Evolutionary conservation across 148 eudicot species (phyloP).

Genomic region (Rhododendron griersonianum): DNA sequence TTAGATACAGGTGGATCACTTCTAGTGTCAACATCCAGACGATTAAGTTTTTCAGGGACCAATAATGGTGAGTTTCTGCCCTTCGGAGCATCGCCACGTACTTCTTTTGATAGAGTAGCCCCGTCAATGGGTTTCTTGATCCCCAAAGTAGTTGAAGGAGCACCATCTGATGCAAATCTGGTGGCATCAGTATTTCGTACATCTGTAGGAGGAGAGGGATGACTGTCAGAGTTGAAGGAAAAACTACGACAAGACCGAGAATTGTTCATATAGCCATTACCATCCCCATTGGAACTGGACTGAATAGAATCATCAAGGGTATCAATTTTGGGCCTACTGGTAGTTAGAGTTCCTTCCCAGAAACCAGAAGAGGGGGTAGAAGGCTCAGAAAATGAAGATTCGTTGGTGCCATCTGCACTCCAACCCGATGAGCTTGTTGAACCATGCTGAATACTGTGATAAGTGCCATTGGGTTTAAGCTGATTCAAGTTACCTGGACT

Average conservation of each 20-base stretch:
- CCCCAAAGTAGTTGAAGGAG: constrained; percentile 17
- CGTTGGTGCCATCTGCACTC: constrained; percentile 29
- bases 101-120: constrained; percentile 21
- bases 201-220: constrained; percentile 14
- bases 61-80: constrained; percentile 17
- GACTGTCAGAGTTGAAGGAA: constrained; percentile 13
- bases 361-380: constrained; percentile 55
- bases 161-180: constrained; percentile 12
- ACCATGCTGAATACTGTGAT: constrained; percentile 20
- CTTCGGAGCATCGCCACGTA: constrained; percentile 11
- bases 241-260: constrained; percentile 22
- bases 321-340: constrained; percentile 24
- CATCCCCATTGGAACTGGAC: constrained; percentile 19
- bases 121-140: constrained; percentile 25
- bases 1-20: constrained; percentile 12
- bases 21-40: constrained; percentile 13
- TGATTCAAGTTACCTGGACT: constrained; percentile 13
- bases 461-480: constrained; percentile 6
- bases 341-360: constrained; percentile 62
- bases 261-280: constrained; percentile 13
- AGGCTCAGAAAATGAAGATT: constrained; percentile 41
- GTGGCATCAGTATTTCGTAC: constrained; percentile 14
- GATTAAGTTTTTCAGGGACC: constrained; percentile 18
- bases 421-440: constrained; percentile 33
- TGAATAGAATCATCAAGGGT: constrained; percentile 23